Percentiles rank a stretch among this genome's conserved stretches.
Conservation (phyloP, 2,329 filamentous ascomycete genomes). For the Aspergillus glaucus region DNA sequence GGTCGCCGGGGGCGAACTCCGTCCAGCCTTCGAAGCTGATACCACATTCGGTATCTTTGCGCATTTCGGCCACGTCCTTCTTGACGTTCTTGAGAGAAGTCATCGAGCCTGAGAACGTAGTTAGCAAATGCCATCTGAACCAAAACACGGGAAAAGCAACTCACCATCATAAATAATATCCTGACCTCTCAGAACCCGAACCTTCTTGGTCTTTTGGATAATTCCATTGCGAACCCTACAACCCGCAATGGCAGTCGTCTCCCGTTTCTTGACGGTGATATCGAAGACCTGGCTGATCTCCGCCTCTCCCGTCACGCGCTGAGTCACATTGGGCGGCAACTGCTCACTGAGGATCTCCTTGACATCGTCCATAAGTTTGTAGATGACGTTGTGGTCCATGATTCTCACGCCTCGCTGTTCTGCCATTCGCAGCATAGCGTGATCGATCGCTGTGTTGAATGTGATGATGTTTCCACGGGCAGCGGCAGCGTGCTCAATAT, state of each 20-base stretch:
- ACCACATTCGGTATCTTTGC: slow-evolving; percentile 89
- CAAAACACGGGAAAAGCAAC: slow-evolving; percentile 29
- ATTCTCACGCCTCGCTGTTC: slow-evolving; percentile 67
- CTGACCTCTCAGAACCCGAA: slow-evolving; percentile 65
- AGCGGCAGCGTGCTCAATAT: slow-evolving; percentile 77
- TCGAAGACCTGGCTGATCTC: slow-evolving; percentile 77
- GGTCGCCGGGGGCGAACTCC: slow-evolving; percentile 72
- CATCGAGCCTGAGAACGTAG: slow-evolving; percentile 56
- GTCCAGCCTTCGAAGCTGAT: slow-evolving; percentile 77
- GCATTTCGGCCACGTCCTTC: slow-evolving; percentile 83
- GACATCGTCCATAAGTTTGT: slow-evolving; percentile 46
- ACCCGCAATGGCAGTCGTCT: slow-evolving; percentile 72
- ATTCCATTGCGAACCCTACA: slow-evolving; percentile 79
- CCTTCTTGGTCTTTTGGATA: slow-evolving; percentile 57
- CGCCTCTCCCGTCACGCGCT: slow-evolving; percentile 76
- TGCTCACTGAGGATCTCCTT: slow-evolving; percentile 59
- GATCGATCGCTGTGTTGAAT: slow-evolving; percentile 71
- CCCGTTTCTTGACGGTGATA: slow-evolving; percentile 69
- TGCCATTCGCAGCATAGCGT: slow-evolving; percentile 63
- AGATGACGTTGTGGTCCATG: slow-evolving; percentile 68
- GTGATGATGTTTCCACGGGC: slow-evolving; percentile 72
- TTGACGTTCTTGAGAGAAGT: slow-evolving; percentile 84
- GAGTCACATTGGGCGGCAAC: slow-evolving; percentile 60
- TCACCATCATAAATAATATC: slow-evolving; percentile 75
- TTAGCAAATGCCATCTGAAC: neutral